Base-by-base conservation (phyloP, 345 rosid genomes). In the Lepidium aucheri region DNA sequence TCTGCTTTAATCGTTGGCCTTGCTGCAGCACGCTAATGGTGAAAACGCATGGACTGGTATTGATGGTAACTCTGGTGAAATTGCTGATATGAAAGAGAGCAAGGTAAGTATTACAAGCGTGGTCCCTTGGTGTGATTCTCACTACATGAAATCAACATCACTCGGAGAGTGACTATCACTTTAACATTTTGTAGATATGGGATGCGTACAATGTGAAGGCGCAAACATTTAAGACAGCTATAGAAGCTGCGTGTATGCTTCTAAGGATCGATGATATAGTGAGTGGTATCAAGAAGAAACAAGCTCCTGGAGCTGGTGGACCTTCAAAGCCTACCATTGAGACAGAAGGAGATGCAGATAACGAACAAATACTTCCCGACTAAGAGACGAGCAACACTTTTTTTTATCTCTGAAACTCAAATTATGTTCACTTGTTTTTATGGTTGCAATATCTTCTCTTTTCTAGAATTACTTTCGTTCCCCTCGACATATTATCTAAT, bases 281-380 rank as follows among this genome's bases (percentile, higher is more conserved):
- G 36, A 92, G 98, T 60, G 99, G 99, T 44, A 85, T 94, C 70
- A 90, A 94, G 90, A 90, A 90, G 88, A 82, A 84, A 80, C 88
- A 84, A 74, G 87, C 95, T 57, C 86, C 99, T 6, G 99, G 95
- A 47, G 51, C 74, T 38, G 80, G 95, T 38, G 80, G 95, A 56
- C 83, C 83, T 13, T 70, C 89, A 42, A 84, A 90, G 71, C 95
- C 99, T 0, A 79, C 83, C 52, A 73, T 90, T 18, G 99, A 90
- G 81, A 88, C 97, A 0, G 97, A 88, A 79, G 95, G 82, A 35
- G 97, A 94, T 81, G 97, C 96, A 2, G 97, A 94, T 22, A 68
- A 82, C 14, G 99, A 94, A 75, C 96, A 94, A 78, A 87, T 88
- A 39, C 86, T 94, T 49, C 95, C 97, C 0, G 99, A 94, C 34